Conservation (phyloP, 768 basidiomycete species). For the Austroboletus eburneus region DNA sequence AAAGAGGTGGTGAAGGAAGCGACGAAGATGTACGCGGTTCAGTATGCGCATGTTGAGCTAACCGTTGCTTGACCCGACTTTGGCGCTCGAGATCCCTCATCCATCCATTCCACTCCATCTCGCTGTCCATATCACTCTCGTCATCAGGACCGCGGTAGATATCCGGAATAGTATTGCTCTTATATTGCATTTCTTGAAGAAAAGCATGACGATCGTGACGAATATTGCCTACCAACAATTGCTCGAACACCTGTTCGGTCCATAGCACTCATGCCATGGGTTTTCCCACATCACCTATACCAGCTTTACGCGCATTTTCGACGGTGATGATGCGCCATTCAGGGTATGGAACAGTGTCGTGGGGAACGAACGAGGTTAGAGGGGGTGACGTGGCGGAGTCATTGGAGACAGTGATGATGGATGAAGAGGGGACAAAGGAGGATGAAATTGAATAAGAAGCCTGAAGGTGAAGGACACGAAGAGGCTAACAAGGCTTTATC, state of each 20-base stretch:
- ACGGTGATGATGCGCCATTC: constrained; percentile 59
- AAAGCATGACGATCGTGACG: constrained; percentile 22
- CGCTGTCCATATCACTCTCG: constrained; percentile 42
- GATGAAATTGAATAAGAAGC: constrained; percentile 33
- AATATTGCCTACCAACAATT: constrained; percentile 18
- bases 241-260: constrained; percentile 24
- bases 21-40: constrained; percentile 4
- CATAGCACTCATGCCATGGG: constrained; percentile 48
- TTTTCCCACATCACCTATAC: constrained; percentile 52
- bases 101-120: constrained; percentile 69
- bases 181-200: constrained; percentile 23
- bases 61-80: constrained; percentile 13
- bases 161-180: constrained; percentile 1
- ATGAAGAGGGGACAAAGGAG: constrained; percentile 38
- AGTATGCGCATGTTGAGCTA: constrained; percentile 2
- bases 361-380: constrained; percentile 22
- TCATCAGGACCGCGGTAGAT: constrained; percentile 28
- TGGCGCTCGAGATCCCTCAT: constrained; percentile 50
- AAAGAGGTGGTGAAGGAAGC: constrained; percentile 25
- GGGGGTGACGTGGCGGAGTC: constrained; percentile 1
- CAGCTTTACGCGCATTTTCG: constrained; percentile 50
- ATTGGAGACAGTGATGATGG: constrained; percentile 59
- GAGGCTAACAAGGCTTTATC: constrained; percentile 35
- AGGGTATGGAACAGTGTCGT: constrained; percentile 50
- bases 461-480: constrained; percentile 50